Percentiles rank a stretch among this genome's conserved stretches.
Conservation (phyloP, 352 stramenopile genomes). For the Globisporangium camurandrum region DNA sequence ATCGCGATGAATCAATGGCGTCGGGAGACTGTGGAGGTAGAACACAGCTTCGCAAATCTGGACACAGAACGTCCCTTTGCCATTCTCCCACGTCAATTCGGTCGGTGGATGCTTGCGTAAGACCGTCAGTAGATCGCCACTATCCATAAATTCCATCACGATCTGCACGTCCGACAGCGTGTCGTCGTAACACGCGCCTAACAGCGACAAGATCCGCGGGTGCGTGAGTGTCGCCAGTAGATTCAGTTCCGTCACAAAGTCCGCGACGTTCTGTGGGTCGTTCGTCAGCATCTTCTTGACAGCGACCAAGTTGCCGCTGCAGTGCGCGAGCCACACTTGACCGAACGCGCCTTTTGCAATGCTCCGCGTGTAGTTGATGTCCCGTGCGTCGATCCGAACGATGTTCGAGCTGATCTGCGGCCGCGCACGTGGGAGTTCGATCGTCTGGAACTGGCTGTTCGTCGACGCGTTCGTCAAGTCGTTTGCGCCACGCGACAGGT, state of each 20-base stretch:
- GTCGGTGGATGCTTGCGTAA: conserved; percentile 34
- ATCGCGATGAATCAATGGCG: conserved; percentile 88
- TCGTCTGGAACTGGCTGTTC: conserved; percentile 7
- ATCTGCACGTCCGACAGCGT: conserved; percentile 62
- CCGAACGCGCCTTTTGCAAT: conserved; percentile 78
- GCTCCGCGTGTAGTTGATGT: conserved; percentile 75
- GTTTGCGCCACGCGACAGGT: conserved; percentile 7
- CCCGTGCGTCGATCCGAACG: conserved; percentile 43
- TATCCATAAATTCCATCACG: conserved; percentile 80
- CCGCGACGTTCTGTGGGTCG: conserved; percentile 43
- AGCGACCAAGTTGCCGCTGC: conserved; percentile 56
- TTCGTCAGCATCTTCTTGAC: conserved; percentile 76
- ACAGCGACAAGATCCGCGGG: conserved; percentile 61
- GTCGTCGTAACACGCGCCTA: conserved; percentile 72
- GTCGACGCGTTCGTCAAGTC: conserved; percentile 3
- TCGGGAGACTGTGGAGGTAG: conserved; percentile 83
- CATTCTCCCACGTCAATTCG: conserved; percentile 43
- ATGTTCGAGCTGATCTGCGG: conserved; percentile 34
- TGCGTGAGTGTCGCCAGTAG: conserved; percentile 67
- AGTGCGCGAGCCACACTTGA: conserved; percentile 73
- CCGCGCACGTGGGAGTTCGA: too few relatives aligned
- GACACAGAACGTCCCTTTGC: conserved; percentile 66
- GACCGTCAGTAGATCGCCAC: conserved; percentile 54
- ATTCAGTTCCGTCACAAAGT: conserved; percentile 80
- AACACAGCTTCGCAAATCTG: conserved; percentile 81